Evolutionary conservation across 2,329 filamentous ascomycete genomes (phyloP).

Genomic region (Rosellinia necatrix): DNA sequence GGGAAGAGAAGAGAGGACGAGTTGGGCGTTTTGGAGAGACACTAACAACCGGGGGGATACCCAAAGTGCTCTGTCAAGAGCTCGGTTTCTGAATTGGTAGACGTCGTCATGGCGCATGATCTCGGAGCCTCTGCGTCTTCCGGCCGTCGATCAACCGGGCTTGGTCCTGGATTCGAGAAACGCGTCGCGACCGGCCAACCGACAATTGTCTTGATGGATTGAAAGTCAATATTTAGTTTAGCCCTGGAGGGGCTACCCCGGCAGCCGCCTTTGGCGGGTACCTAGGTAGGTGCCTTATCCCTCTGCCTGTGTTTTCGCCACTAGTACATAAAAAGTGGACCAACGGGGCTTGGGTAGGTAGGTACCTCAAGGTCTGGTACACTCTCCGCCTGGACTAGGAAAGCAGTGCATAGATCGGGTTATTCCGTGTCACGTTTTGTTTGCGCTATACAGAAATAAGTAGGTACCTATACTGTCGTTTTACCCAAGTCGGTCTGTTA

Average conservation of each 20-base stretch:
- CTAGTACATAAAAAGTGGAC: too few relatives aligned
- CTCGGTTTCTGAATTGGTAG: constrained; percentile 56
- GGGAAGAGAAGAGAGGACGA: too few relatives aligned
- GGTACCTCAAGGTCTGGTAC: too few relatives aligned
- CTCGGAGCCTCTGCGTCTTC: constrained; percentile 3
- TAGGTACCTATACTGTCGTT: too few relatives aligned
- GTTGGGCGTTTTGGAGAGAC: too few relatives aligned
- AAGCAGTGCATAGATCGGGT: too few relatives aligned
- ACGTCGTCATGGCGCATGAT: constrained; percentile 40
- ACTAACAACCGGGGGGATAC: constrained; percentile 86
- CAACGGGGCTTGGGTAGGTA: too few relatives aligned
- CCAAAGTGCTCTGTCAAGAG: constrained; percentile 95
- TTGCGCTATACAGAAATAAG: not conserved
- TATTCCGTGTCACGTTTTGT: too few relatives aligned
- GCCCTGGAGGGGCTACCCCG: constrained; percentile 30
- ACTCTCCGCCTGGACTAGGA: too few relatives aligned
- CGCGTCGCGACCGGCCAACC: constrained; percentile 28
- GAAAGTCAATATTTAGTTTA: constrained; percentile 41
- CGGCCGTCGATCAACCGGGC: constrained; percentile 1
- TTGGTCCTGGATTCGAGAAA: not conserved
- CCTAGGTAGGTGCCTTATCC: not conserved
- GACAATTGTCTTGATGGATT: not conserved
- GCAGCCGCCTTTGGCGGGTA: not conserved
- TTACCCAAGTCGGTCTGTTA: too few relatives aligned
- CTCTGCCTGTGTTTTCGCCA: not conserved